Evolutionary conservation across 768 basidiomycete species (phyloP).

Genomic region (Pseudohyphozyma bogoriensis): DNA sequence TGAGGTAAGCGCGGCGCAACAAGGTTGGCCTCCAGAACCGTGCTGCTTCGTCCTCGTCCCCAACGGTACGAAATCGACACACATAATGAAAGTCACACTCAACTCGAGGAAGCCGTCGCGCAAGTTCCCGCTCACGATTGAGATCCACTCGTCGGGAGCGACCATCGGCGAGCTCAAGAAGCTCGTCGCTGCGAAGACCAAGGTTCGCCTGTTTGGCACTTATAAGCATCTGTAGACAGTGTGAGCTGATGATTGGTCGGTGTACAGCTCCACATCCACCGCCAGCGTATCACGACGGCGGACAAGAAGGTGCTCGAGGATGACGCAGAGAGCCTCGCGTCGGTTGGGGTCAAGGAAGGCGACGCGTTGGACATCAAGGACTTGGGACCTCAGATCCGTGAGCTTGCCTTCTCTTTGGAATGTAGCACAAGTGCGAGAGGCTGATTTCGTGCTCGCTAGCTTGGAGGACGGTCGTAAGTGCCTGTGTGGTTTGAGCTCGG

Average conservation of each 20-base stretch:
- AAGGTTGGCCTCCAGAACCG: too few relatives aligned
- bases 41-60: too few relatives aligned
- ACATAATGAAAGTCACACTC: conserved; percentile 14
- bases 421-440: not conserved
- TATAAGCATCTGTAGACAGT: conserved; percentile 30
- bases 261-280: not conserved
- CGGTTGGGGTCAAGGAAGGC: conserved; percentile 51
- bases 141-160: conserved; percentile 36
- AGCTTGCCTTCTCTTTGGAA: conserved; percentile 3
- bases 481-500: not conserved
- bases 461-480: conserved; percentile 59
- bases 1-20: too few relatives aligned
- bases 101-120: conserved; percentile 6
- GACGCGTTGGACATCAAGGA: conserved; percentile 73
- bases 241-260: conserved; percentile 30
- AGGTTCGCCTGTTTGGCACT: conserved; percentile 37
- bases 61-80: too few relatives aligned
- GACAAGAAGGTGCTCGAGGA: conserved; percentile 54
- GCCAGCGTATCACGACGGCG: conserved; percentile 42
- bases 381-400: conserved; percentile 71
- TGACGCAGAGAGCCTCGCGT: conserved; percentile 53
- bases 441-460: conserved; percentile 4
- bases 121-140: conserved; percentile 20
- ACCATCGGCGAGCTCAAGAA: conserved; percentile 62
- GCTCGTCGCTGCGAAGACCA: conserved; percentile 51